Base-by-base conservation (phyloP, 371 early-diverging fungal species). In the Actinomucor elegans region DNA sequence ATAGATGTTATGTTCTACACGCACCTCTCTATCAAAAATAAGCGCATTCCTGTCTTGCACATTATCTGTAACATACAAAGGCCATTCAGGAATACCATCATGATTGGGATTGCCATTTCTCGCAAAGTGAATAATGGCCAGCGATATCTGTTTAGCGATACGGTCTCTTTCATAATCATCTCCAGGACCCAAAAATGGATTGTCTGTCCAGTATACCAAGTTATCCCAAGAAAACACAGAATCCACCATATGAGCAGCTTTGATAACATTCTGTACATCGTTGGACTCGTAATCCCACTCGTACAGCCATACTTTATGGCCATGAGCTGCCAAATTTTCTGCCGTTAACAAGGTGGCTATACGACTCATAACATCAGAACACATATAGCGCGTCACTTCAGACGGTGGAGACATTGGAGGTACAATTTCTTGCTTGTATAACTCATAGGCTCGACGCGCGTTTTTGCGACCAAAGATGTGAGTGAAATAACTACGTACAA, bases 191-290 rank as follows among this genome's bases (percentile, higher is more conserved):
- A 71, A 31, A 43, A 67, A 71, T 5, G 71, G 64, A 33, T 71
- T 71, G 17, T 59, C 64, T 11, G 54, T 52, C 71, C 71, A 71
- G n/a, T 59, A 56, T 8, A 60, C 55, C 4, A 71, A 50, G 15
- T 71, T 71, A 28, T 71, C 71, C 67, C 67, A 71, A 14, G 65
- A 64, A 41, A 67, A 71, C 33, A 71, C 57, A 23, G 71, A 57
- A n/a, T 71, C 71, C 0, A 71, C 67, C 67, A 71, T 71, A 28
- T 73, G 73, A 1, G 64, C 69, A n/a, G 73, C 67, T 55, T 69
- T 73, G 49, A 66, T 69, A 4, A 69, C 51, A 28, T 64, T 66
- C 23, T 69, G 57, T 5, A 64, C 64, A 57, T 66, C 64, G 33
- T 64, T 64, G 14, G 69, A 55, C 34, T 73, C 64, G 36, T 69